A percentile compares a stretch with the other conserved stretches of the same genome.
Conservation (phyloP, 1,284 basidiomycete species). For the Coriolopsis trogii region DNA sequence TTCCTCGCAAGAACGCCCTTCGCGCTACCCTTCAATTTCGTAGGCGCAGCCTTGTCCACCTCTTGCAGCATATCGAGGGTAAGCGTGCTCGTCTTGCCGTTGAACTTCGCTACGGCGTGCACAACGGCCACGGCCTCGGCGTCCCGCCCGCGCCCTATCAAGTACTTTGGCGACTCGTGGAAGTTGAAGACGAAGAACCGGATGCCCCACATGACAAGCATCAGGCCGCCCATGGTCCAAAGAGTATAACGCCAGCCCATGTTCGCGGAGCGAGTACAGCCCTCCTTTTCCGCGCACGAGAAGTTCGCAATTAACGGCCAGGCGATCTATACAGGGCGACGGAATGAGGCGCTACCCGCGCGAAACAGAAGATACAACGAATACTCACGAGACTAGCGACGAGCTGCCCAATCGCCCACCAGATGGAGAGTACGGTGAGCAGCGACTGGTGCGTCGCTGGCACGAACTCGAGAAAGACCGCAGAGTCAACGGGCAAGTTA, state of each 20-base stretch:
- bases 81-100: constrained; percentile 49
- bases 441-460: constrained; percentile 64
- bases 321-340: too few relatives aligned
- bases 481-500: constrained; percentile 76
- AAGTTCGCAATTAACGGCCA: constrained; percentile 66
- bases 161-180: constrained; percentile 73
- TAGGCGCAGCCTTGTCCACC: constrained; percentile 4
- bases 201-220: constrained; percentile 60
- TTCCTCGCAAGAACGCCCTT: constrained; percentile 43
- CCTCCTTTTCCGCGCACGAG: constrained; percentile 48
- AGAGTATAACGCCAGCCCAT: constrained; percentile 75
- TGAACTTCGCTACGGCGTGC: constrained; percentile 71
- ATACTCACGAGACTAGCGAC: constrained; percentile 56
- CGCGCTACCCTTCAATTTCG: constrained; percentile 33
- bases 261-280: constrained; percentile 48
- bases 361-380: too few relatives aligned
- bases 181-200: constrained; percentile 75
- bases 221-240: constrained; percentile 60
- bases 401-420: constrained; percentile 68
- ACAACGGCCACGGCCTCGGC: constrained; percentile 71
- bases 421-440: constrained; percentile 61
- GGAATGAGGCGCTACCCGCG: too few relatives aligned
- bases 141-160: constrained; percentile 72
- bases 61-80: constrained; percentile 40
- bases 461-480: constrained; percentile 70